phyloP scores from a whole-genome alignment of 2,329 filamentous ascomycete species.

The Pseudocercospora crystallina region DNA sequence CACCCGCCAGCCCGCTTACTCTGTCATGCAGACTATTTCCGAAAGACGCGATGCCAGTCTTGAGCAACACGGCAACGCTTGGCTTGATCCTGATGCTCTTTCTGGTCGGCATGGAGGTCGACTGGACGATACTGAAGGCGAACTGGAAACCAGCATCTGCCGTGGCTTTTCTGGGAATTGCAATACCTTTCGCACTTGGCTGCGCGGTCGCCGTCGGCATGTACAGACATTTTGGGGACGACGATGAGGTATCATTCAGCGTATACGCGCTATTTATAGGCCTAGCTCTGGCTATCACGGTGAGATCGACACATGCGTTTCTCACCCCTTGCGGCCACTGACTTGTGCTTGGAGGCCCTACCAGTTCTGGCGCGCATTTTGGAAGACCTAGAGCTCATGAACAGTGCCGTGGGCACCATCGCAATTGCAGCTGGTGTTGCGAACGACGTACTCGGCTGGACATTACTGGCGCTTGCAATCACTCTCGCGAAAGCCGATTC shows the following conservation, averaged over 20 bases:
- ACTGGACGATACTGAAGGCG: neutral
- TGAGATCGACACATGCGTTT: no score
- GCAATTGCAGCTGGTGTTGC: slow-evolving; percentile 84
- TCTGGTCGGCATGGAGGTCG: no score
- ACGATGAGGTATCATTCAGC: slow-evolving; percentile 50
- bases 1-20: neutral
- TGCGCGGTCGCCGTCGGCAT: slow-evolving; percentile 63
- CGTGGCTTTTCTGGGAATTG: neutral
- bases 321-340: no score
- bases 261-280: slow-evolving; percentile 69
- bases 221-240: slow-evolving; percentile 59
- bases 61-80: no score
- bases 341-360: slow-evolving; percentile 55
- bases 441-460: slow-evolving; percentile 86
- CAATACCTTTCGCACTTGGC: neutral
- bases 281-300: no score
- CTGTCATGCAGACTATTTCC: neutral
- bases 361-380: slow-evolving; percentile 89
- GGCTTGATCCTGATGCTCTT: no score
- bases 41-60: no score
- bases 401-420: slow-evolving; percentile 78
- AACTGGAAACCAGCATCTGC: neutral
- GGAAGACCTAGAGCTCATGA: slow-evolving; percentile 79
- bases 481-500: slow-evolving; percentile 81
- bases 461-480: slow-evolving; percentile 84